Base-by-base conservation (phyloP, 2,329 filamentous ascomycete species). In the Parafenestella ontariensis region DNA sequence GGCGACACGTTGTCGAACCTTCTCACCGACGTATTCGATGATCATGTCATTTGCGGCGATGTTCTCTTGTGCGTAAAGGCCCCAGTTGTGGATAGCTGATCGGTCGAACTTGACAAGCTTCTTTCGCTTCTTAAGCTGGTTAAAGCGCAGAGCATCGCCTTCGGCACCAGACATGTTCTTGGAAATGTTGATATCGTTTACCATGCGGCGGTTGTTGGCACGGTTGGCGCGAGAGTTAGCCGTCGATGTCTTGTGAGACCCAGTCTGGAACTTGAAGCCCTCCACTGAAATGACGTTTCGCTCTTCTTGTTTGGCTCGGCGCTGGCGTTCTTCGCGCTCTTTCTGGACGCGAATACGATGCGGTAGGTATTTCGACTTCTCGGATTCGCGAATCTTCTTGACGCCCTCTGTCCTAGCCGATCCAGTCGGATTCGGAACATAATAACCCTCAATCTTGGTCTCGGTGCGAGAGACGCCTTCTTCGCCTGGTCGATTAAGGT, bases 41-140 rank as follows among this genome's bases (percentile, higher is more conserved):
- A 99, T 99, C 92, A 99, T 97, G 77, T 99, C 95, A 75, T 96
- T 96, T 74, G 94, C 92, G 56, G 90, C 86, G 61, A 99, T 99
- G 72, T 96, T 95, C 78, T 99, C 95, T 83, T 97, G 94, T 3
- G 95, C 93, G 72, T 99, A 99, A 24, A 99, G 80, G 24, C 95
- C 95, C 95, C 95, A 99, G 70, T 97, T 98, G 78, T 99, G 95
- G 68, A 99, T 99, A 41, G 95, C 95, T 47, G 95, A 99, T 40
- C 95, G 87, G 52, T 94, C 95, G 77, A 99, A 99, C 74, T 96
- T 95, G 75, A 99, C 95, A 1, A 94, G 93, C 82, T 99, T 99
- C 87, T 98, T 99, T 58, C 95, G 90, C 80, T 98, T 99, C 84
- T 98, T 97, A 54, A 99, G 87, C 80, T 98, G 95, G 77, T 99